Evolutionary conservation across 1,139 yeast species (phyloP), one percentile per base, ranked within the genome.

Genomic region (Yamadazyma sp.): DNA sequence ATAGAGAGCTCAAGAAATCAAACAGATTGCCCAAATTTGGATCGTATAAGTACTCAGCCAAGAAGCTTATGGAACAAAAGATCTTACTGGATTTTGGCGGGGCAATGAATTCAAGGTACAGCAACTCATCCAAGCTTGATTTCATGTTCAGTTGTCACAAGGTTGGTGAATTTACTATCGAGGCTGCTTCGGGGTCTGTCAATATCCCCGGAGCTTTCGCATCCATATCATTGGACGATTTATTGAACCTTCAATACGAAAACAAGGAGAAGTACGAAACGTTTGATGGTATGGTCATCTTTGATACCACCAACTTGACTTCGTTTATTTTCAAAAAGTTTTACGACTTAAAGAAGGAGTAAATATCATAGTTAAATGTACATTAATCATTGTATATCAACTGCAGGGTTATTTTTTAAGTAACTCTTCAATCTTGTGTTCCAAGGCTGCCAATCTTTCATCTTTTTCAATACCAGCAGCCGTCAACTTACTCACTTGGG

Each of bases 21-120:
- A 87, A 92, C 24, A 69, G 82, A 33, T 64, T 82, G 33, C 90
- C 94, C 2, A 78, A 77, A 53, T 87, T 83, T 59, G 96, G 96
- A 7, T 86, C 94, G 1, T 87, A 81, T 64, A 86, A 85, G 60
- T 86, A 87, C 62, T 75, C 88, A 0, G 83, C 88, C 3, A 82
- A 86, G 44, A 84, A 82, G 51, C 68, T 92, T 37, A 70, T 76
- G 56, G 97, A 89, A 42, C 83, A 78, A 50, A 84, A 86, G 1
- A 75, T 89, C 1, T 57, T 92, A 21, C 59, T 75, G 5, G 82
- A 79, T 39, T 70, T 85, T 36, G 75, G 71, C 11, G 81, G 82
- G 0, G 62, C 70, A 28, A 64, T 67, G 38, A 59, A 65, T 40
- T 67, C 66, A 31, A 61, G 67, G 30, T 59, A 59, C 18, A 64